Conservation (phyloP, 176 grass and related monocot genomes). For the Dendrocalamus sinicus region DNA sequence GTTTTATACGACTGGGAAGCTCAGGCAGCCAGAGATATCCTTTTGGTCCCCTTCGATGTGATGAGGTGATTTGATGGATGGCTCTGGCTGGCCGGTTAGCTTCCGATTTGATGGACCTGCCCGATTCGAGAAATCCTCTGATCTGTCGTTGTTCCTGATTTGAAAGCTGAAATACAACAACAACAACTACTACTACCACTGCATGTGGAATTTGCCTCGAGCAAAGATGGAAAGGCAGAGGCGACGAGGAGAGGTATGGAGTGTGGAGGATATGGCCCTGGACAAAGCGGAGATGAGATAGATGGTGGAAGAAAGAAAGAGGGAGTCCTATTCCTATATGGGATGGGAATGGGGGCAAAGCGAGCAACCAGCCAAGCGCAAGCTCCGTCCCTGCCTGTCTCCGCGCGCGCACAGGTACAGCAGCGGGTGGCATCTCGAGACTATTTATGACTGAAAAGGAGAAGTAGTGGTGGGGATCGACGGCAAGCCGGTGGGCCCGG, state of each 20-base stretch:
- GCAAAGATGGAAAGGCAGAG: slow-evolving; percentile 51
- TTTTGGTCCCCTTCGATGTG: slow-evolving; percentile 60
- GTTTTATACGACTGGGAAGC: slow-evolving; percentile 41
- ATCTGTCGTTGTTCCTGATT: slow-evolving; percentile 93
- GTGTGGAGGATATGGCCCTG: slow-evolving; percentile 1
- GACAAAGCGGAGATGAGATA: slow-evolving; percentile 15
- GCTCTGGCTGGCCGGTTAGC: slow-evolving; percentile 28
- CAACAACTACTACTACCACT: neutral
- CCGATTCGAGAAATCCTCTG: slow-evolving; percentile 77
- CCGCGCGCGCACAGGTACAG: neutral
- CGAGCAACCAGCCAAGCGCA: slow-evolving; percentile 26
- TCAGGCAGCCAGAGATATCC: slow-evolving; percentile 44
- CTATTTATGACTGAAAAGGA: slow-evolving; percentile 40
- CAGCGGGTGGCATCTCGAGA: slow-evolving; percentile 37
- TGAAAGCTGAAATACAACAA: slow-evolving; percentile 51
- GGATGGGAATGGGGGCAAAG: neutral
- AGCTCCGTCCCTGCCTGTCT: slow-evolving; percentile 7
- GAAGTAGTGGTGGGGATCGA: slow-evolving; percentile 48
- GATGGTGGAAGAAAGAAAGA: neutral
- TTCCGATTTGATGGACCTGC: slow-evolving; percentile 96
- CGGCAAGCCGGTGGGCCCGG: neutral
- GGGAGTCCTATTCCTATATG: slow-evolving; percentile 23
- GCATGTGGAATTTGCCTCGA: slow-evolving; percentile 64
- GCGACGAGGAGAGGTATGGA: slow-evolving; percentile 14
- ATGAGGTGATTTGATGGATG: slow-evolving; percentile 75